Base-by-base conservation (phyloP, 2,329 filamentous ascomycete genomes). In the Penicillium sp. region DNA sequence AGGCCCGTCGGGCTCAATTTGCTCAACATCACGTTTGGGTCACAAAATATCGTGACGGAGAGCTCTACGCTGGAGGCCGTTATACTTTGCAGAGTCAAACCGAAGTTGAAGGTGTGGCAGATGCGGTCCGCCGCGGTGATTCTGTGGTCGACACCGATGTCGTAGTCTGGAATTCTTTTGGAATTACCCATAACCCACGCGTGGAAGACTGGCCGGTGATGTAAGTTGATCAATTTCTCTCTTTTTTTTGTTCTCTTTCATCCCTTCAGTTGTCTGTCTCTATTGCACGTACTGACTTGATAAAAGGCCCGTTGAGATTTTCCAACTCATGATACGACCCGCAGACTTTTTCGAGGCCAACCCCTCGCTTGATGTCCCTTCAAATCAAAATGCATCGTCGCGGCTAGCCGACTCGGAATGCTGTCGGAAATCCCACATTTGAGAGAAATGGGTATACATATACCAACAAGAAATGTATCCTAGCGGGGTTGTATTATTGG, bases 1-100 rank as follows among this genome's bases (percentile, higher is more conserved):
- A 83, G 56, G 72, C 73, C 39, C 74, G 74, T 54, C 75, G 81
- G 4, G 80, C 80, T 3, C 80, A 82, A 61, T 83, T 82, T 62
- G 79, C 77, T 1, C 78, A 81, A 53, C 80, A 82, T 58, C 78
- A 81, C 26, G 73, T 83, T 43, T 84, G 81, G 72, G 77, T 83
- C 4, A 82, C 80, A 0, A 75, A 76, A 34, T 78, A 83, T 61
- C 71, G 69, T 3, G 81, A 83, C 26, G 72, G 70, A 2, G 81
- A 83, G 61, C 67, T 81, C 2, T 83, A 78, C 57, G 77, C 81
- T 0, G 79, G 77, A n/a, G 81, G 81, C 0, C 75, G 77, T 34
- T 82, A 82, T 60, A 83, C 81, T 0, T 77, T 83, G 53, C 81
- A 84, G 62, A 74, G 72, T 43, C 71, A 77, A 16, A 64, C 74